A percentile compares a stretch with the other conserved stretches of the same genome.
phyloP scores from a whole-genome alignment of 148 eudicot genomes.

The Polygonum maritimum region DNA sequence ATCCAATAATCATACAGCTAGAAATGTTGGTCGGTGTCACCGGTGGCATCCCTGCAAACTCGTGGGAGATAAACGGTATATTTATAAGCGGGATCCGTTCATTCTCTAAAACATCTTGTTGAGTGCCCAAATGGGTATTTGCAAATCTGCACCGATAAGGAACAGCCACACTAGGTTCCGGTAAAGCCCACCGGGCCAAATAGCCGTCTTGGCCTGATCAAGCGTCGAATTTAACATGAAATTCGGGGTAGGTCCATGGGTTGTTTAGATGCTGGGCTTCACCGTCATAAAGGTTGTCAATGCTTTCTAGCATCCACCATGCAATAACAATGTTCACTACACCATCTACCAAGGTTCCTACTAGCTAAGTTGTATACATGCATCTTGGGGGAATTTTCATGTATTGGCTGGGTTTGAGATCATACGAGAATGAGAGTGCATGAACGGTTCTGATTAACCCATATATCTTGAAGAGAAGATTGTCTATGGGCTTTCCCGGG shows the following conservation, averaged over 20 bases:
- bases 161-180: slow-evolving; percentile 91
- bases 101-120: slow-evolving; percentile 49
- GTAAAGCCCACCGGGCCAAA: slow-evolving; percentile 79
- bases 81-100: slow-evolving; percentile 32
- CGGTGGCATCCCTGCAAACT: slow-evolving; percentile 97
- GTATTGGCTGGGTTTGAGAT: slow-evolving; percentile 89
- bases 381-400: slow-evolving; percentile 97
- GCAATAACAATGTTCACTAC: slow-evolving; percentile 73
- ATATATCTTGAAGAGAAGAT: slow-evolving; percentile 28
- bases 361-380: slow-evolving; percentile 90
- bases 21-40: slow-evolving; percentile 96
- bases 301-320: slow-evolving; percentile 91
- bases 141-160: slow-evolving; percentile 76
- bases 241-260: slow-evolving; percentile 98
- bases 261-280: slow-evolving; percentile 81
- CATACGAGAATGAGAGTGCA: slow-evolving; percentile 80
- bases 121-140: slow-evolving; percentile 82
- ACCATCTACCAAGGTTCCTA: slow-evolving; percentile 73
- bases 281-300: slow-evolving; percentile 73
- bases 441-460: slow-evolving; percentile 86
- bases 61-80: slow-evolving; percentile 86
- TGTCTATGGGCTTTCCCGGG: not conserved
- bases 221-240: slow-evolving; percentile 86
- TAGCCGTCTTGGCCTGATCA: slow-evolving; percentile 79
- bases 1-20: slow-evolving; percentile 76